phyloP scores from a whole-genome alignment of 1,139 yeast genomes.

The Candida anutae region DNA sequence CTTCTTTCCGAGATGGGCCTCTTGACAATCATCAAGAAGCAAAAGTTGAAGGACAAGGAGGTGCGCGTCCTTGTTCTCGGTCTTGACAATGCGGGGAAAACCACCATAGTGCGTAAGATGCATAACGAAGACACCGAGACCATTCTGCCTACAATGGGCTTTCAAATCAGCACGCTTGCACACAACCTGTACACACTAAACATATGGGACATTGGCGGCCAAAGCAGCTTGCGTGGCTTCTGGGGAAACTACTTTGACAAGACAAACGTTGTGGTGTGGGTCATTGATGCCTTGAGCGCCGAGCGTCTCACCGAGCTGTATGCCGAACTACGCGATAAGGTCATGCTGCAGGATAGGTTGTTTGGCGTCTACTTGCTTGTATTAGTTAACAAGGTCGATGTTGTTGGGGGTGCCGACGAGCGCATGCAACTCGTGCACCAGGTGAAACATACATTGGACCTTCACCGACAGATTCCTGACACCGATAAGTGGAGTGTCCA shows the following conservation, averaged over 20 bases:
- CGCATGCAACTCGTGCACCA: conserved; percentile 8
- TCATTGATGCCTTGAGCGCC: conserved; percentile 63
- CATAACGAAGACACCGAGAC: conserved; percentile 37
- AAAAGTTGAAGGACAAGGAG: conserved; percentile 72
- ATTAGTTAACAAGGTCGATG: conserved; percentile 51
- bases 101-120: conserved; percentile 65
- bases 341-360: conserved; percentile 60
- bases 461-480: conserved; percentile 16
- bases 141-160: conserved; percentile 48
- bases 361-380: conserved; percentile 56
- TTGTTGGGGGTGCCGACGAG: conserved; percentile 12
- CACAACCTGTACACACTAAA: conserved; percentile 28
- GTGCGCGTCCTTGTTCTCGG: conserved; percentile 71
- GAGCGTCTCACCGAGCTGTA: conserved; percentile 61
- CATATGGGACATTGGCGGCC: conserved; percentile 90
- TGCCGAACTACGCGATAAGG: conserved; percentile 50
- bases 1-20: conserved; percentile 87
- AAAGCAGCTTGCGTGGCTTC: conserved; percentile 64
- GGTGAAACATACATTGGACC: conserved; percentile 16
- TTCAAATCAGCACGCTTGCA: conserved; percentile 38
- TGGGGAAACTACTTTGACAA: conserved; percentile 90
- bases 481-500: conserved; percentile 28
- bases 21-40: conserved; percentile 72
- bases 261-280: conserved; percentile 86
- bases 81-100: conserved; percentile 84